Conservation (phyloP, 1,284 basidiomycete species). For the Ganoderma sp. region DNA sequence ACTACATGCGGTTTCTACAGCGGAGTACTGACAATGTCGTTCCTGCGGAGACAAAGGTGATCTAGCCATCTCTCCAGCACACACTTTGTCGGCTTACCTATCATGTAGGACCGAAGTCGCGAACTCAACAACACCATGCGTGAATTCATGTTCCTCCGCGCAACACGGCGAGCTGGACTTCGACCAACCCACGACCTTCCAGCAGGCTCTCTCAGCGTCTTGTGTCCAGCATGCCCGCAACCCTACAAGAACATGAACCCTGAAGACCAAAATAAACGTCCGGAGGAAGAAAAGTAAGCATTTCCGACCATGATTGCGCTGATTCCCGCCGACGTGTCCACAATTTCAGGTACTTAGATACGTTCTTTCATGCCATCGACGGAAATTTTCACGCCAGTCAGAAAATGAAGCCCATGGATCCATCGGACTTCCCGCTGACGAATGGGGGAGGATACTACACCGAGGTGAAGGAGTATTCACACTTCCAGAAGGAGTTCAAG, state of each 20-base stretch:
- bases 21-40: neutral
- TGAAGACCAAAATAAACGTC: slow-evolving; percentile 9
- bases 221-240: slow-evolving; percentile 34
- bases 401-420: neutral
- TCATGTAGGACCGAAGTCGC: slow-evolving; percentile 28
- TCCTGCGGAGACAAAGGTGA: neutral
- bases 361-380: neutral
- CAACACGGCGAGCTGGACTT: neutral
- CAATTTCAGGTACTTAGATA: neutral
- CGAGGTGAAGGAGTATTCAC: neutral
- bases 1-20: neutral
- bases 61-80: neutral
- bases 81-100: no score
- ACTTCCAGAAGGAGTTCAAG: neutral
- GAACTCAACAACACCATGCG: slow-evolving; percentile 29
- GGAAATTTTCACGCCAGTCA: neutral
- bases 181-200: neutral
- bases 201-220: slow-evolving; percentile 2
- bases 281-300: neutral
- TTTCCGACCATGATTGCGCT: neutral
- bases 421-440: neutral
- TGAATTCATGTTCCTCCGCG: slow-evolving; percentile 24
- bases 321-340: neutral
- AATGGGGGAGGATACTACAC: neutral
- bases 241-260: slow-evolving; percentile 33